Base-by-base conservation (phyloP, 495 filamentous ascomycete species). In the Aspergillus biplanus region DNA sequence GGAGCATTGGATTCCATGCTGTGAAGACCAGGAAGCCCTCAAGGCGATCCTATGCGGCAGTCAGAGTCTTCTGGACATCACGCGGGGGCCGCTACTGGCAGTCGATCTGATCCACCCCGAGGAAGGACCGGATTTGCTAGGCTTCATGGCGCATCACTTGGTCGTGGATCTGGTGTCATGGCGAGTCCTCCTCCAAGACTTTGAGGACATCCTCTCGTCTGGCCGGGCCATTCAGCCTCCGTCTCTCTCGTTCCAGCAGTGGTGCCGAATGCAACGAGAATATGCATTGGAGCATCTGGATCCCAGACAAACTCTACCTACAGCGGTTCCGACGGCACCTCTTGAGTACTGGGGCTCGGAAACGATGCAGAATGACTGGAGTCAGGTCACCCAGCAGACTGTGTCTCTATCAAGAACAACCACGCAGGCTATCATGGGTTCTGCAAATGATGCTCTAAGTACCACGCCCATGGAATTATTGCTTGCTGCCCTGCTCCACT, bases 101-200 rank as follows among this genome's bases (percentile, higher is more conserved):
- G 80, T 73, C 6, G 76, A 84, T 54, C 74, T 85, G 47, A 67
- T 73, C 18, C 33, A 67, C 6, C 57, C 63, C 13, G 21, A 50
- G n/a, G 16, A 11, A 6, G 61, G 46, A n/a, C 21, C 33, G 16
- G 64, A 67, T 27, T 59, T 66, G 9, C 52, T 73, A 7, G 64
- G 65, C n/a, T 53, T 74, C 5, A 73, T 76, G 2, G 83, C 80
- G 1, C 86, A 89, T 65, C 86, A 87, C 60, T 73, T 88, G 1
- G 83, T 83, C 4, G 76, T 88, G 33, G 86, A 89, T 68, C 73
- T 85, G 7, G 78, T 83, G 9, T 88, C 86, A 1, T 87, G 85
- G 86, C 70, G 78, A 6, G 72, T 86, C 58, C 80, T 89, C 35
- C 74, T 84, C 13, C 71, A 82, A n/a, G 86, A 88, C 58, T 67